A percentile compares a stretch with the other conserved stretches of the same genome.
Conservation (phyloP, 345 rosid species). For the Orychophragmus violaceus region DNA sequence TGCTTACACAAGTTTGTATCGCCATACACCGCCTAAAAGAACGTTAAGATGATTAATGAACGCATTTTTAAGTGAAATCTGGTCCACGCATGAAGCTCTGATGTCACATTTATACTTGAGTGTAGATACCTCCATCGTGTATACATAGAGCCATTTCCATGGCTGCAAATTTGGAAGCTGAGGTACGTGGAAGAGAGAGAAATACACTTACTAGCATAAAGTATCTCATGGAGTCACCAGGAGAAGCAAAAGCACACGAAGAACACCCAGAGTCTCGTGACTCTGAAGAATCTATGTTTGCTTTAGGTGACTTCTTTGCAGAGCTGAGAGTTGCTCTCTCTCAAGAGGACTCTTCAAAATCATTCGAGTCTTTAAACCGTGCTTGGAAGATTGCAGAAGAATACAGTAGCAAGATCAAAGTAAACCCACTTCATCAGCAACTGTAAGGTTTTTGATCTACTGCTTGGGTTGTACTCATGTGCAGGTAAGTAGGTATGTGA, state of each 20-base stretch:
- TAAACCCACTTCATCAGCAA: not conserved
- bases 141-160: conserved; percentile 52
- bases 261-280: conserved; percentile 4
- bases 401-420: conserved; percentile 25
- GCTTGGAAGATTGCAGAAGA: conserved; percentile 48
- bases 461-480: not conserved
- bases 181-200: conserved; percentile 38
- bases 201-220: conserved; percentile 3
- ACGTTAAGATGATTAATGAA: not conserved
- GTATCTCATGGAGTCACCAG: not conserved
- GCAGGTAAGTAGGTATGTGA: not conserved
- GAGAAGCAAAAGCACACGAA: conserved; percentile 20
- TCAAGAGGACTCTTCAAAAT: conserved; percentile 33
- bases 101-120: not conserved
- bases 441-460: not conserved
- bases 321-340: conserved; percentile 38
- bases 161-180: conserved; percentile 67
- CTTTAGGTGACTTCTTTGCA: conserved; percentile 38
- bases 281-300: conserved; percentile 25
- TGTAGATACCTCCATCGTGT: conserved; percentile 77
- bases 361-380: conserved; percentile 35
- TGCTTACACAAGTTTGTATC: not conserved
- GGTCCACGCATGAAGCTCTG: conserved; percentile 9
- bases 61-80: not conserved
- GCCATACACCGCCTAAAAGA: not conserved